Evolutionary conservation across 2,329 filamentous ascomycete species (phyloP).

Genomic region (Xylaria sp.): DNA sequence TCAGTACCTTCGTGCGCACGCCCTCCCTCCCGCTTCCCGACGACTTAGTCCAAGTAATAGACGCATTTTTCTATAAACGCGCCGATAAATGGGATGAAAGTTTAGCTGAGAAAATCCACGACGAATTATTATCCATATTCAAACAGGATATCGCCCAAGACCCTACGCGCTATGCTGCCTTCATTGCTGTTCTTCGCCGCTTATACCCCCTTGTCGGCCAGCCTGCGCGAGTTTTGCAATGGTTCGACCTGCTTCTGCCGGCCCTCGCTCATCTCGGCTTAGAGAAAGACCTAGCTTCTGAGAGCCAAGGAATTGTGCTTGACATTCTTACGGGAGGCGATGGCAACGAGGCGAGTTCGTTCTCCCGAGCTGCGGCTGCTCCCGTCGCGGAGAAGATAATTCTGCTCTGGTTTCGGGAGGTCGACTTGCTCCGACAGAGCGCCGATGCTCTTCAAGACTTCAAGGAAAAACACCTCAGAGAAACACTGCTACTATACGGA

Average conservation of each 20-base stretch:
- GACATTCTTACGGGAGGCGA: slow-evolving; percentile 72
- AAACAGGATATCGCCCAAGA: slow-evolving; percentile 70
- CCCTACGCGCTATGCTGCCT: slow-evolving; percentile 70
- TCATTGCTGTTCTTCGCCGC: slow-evolving; percentile 73
- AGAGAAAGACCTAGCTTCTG: slow-evolving; percentile 71
- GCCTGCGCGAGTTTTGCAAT: slow-evolving; percentile 71
- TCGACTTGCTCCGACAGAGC: slow-evolving; percentile 50
- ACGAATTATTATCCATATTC: slow-evolving; percentile 76
- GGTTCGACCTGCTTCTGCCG: slow-evolving; percentile 75
- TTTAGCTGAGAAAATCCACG: slow-evolving; percentile 76
- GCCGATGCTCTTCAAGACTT: slow-evolving; percentile 54
- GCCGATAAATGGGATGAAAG: slow-evolving; percentile 72
- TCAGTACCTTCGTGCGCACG: slow-evolving; percentile 61
- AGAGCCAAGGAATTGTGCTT: slow-evolving; percentile 72
- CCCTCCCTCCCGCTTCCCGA: slow-evolving; percentile 72
- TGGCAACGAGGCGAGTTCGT: slow-evolving; percentile 60
- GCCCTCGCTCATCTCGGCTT: slow-evolving; percentile 65
- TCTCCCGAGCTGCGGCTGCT: slow-evolving; percentile 55
- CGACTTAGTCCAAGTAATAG: slow-evolving; percentile 70
- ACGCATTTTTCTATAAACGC: slow-evolving; percentile 75
- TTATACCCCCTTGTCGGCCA: slow-evolving; percentile 73
- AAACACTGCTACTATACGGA: slow-evolving; percentile 69
- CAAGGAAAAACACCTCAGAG: slow-evolving; percentile 62
- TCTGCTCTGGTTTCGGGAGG: slow-evolving; percentile 66
- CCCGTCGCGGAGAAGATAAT: slow-evolving; percentile 62